These are phyloP conservation scores for Malassezia restricta DNA, from an alignment of 1,284 basidiomycete species.

Conservation along the genomic window DNA sequence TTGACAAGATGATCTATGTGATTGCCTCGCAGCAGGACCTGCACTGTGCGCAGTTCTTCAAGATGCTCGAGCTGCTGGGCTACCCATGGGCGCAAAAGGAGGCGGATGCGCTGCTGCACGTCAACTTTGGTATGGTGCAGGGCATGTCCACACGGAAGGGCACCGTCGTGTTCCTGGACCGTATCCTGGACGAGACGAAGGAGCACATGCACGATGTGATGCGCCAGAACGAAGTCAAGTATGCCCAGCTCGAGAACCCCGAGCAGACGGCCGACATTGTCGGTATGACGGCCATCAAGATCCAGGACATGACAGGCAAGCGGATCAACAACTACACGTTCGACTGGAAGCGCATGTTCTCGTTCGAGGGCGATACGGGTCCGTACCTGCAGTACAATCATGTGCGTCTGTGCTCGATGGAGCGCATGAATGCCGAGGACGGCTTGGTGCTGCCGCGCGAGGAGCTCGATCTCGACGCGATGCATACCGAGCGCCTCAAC, in stretches of 20 bases:
- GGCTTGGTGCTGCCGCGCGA: conserved; percentile 58
- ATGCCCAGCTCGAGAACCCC: conserved; percentile 75
- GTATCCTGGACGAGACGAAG: conserved; percentile 83
- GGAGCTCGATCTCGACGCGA: conserved; percentile 54
- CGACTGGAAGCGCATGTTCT: conserved; percentile 86
- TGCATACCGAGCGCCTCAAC: conserved; percentile 58
- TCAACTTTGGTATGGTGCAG: conserved; percentile 82
- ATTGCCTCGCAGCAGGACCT: conserved; percentile 88
- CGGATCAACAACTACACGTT: conserved; percentile 96
- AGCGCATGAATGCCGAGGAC: conserved; percentile 71
- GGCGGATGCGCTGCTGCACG: conserved; percentile 60
- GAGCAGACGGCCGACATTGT: conserved; percentile 69
- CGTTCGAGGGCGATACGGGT: conserved; percentile 93
- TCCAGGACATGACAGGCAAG: conserved; percentile 94
- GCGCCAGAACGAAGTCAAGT: conserved; percentile 87
- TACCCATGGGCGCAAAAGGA: conserved; percentile 62
- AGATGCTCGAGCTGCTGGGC: conserved; percentile 79
- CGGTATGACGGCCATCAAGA: conserved; percentile 91
- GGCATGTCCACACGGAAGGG: conserved; percentile 98
- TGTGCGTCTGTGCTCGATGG: conserved; percentile 81
- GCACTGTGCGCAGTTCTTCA: conserved; percentile 86
- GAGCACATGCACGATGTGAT: conserved; percentile 94
- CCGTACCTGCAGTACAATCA: conserved; percentile 61
- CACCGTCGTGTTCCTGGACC: conserved; percentile 85
- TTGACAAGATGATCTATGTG: conserved; percentile 98